These are phyloP conservation scores for Lantana camara DNA, from an alignment of 257 asterid genomes.

Conservation along the genomic window DNA sequence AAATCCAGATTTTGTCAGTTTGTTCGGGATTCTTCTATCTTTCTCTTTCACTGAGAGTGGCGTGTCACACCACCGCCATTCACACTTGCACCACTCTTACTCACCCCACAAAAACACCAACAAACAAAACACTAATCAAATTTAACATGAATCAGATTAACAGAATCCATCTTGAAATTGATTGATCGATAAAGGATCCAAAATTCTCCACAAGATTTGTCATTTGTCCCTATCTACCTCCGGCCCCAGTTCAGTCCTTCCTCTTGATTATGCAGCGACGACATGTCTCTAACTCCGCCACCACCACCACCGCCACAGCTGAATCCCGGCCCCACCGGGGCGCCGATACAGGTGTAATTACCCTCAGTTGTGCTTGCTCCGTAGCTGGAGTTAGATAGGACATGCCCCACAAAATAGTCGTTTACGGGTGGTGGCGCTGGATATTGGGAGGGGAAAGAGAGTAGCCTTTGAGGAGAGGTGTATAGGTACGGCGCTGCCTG, in stretches of 20 bases:
- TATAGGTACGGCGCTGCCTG: conserved; percentile 42
- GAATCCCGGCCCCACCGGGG: conserved; percentile 63
- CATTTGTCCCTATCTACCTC: conserved; percentile 44
- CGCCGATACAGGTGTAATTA: conserved; percentile 81
- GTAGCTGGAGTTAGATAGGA: conserved; percentile 37
- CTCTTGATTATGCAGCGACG: conserved; percentile 40
- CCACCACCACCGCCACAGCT: conserved; percentile 32
- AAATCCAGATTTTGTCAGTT: conserved; percentile 51
- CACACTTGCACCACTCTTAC: conserved; percentile 52
- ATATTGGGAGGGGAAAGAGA: conserved; percentile 54
- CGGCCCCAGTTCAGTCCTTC: conserved; percentile 54
- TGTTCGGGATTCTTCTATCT: conserved; percentile 17
- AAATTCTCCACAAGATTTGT: conserved; percentile 12
- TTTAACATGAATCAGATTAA: conserved; percentile 14
- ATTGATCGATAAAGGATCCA: conserved; percentile 40
- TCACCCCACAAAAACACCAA: conserved; percentile 11
- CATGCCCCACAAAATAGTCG: conserved; percentile 74
- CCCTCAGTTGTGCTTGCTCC: conserved; percentile 24
- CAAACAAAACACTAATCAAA: conserved; percentile 1
- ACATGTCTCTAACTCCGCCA: conserved; percentile 32
- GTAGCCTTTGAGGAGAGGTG: conserved; percentile 54
- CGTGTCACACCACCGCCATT: conserved; percentile 28
- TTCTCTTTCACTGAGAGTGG: conserved; percentile 34
- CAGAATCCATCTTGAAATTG: conserved; percentile 59
- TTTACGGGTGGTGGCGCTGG: conserved; percentile 29